Base-by-base conservation (phyloP, 495 filamentous ascomycete species). In the Penicillium longicatenatum region DNA sequence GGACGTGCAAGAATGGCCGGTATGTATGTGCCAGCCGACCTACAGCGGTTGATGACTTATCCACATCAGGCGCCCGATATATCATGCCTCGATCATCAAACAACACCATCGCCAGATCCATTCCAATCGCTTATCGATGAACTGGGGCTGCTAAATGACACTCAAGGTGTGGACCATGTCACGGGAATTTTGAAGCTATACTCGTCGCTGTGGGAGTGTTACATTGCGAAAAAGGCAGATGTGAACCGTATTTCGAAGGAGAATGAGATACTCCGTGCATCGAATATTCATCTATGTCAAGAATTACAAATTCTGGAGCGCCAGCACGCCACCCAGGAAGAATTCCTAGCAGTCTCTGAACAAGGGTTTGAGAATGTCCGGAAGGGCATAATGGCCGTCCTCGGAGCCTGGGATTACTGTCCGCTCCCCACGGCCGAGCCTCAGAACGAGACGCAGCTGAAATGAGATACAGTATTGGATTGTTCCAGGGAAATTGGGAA, bases 201-300 rank as follows among this genome's bases (percentile, higher is more conserved):
- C 19, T 48, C 45, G 12, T 29, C 45, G 6, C 45, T 48, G 4
- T 48, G 17, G 45, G 45, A 48, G 26, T 48, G 21, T 14, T 26
- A 29, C 29, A 26, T 2, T 26, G 21, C 21, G 20, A 48, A 26
- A 26, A 12, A 16, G 14, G 17, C 45, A 29, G 21, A 48, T 4
- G 8, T 26, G 2, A 10, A 24, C 4, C 45, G 19, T 6, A 5
- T 48, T 5, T 5, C 11, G 21, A 16, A 48, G 26, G 45, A 48
- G 16, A 48, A 48, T n/a, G 45, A 48, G 21, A 21, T 48, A 9
- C 45, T 48, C 6, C 45, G 45, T 6, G 45, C 45, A n/a, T 26
- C 45, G 6, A 48, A 48, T 16, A 12, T 16, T 12, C 45, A 48
- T 11, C 29, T 48, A n/a, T 21, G 45, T 26, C 45, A 26, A 16